Evolutionary conservation across 192 early-diverging fungal genomes (phyloP).

Genomic region (Rhizoclosmatium sp.): DNA sequence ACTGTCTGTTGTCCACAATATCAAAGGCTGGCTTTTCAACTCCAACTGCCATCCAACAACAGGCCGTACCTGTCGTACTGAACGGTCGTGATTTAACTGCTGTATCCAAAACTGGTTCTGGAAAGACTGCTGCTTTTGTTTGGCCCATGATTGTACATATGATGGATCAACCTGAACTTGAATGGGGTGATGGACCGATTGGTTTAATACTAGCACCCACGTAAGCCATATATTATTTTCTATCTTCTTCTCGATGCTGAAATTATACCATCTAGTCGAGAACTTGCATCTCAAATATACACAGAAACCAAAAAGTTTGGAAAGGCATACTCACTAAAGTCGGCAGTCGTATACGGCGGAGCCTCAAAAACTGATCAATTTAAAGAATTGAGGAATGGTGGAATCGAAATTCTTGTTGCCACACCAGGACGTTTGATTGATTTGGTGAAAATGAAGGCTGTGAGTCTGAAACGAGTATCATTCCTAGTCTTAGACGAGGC

Average conservation of each 20-base stretch:
- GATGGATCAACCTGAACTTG: slow-evolving; percentile 82
- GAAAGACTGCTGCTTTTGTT: slow-evolving; percentile 82
- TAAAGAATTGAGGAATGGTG: slow-evolving; percentile 74
- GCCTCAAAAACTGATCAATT: slow-evolving; percentile 86
- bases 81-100: slow-evolving; percentile 84
- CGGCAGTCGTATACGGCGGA: slow-evolving; percentile 80
- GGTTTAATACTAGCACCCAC: slow-evolving; percentile 82
- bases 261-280: slow-evolving; percentile 46
- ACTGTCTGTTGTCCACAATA: slow-evolving; percentile 68
- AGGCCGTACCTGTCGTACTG: slow-evolving; percentile 79
- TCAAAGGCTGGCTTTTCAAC: slow-evolving; percentile 70
- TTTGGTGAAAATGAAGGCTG: slow-evolving; percentile 88
- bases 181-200: slow-evolving; percentile 81
- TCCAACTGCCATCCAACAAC: slow-evolving; percentile 81
- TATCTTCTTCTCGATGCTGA: not conserved
- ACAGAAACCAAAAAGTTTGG: slow-evolving; percentile 81
- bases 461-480: slow-evolving; percentile 76
- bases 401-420: slow-evolving; percentile 80
- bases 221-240: not conserved
- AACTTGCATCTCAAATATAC: slow-evolving; percentile 82
- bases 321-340: slow-evolving; percentile 74
- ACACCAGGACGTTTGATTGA: slow-evolving; percentile 90
- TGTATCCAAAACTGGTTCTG: slow-evolving; percentile 85
- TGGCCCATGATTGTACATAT: slow-evolving; percentile 86
- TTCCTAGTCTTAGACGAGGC: slow-evolving; percentile 63